These are phyloP conservation scores for Quercus parvula DNA, from an alignment of 306 rosid genomes.

Conservation along the genomic window DNA sequence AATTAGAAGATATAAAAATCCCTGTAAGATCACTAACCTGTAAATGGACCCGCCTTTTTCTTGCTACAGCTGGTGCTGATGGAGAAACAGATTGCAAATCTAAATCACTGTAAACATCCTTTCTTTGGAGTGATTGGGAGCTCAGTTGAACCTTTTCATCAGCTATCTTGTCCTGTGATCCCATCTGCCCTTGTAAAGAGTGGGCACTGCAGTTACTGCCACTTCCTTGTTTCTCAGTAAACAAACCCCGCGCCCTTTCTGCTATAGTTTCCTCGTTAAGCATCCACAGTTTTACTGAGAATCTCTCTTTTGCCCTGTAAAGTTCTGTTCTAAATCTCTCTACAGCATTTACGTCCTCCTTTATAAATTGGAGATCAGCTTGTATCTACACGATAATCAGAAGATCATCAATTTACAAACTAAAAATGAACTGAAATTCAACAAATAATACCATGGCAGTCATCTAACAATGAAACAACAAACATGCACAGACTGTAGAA, in stretches of 20 bases:
- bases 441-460: neutral
- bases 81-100: constrained; percentile 62
- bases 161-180: constrained; percentile 55
- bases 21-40: constrained; percentile 46
- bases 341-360: constrained; percentile 78
- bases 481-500: neutral
- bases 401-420: constrained; percentile 7
- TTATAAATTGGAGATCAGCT: constrained; percentile 81
- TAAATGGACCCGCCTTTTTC: constrained; percentile 83
- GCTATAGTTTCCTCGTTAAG: constrained; percentile 56
- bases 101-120: constrained; percentile 61
- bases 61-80: constrained; percentile 60
- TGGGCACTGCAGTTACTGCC: constrained; percentile 52
- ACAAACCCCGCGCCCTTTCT: constrained; percentile 60
- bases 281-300: constrained; percentile 53
- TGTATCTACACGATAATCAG: constrained; percentile 55
- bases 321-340: constrained; percentile 83
- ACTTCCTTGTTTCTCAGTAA: constrained; percentile 49
- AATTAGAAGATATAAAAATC: constrained; percentile 2
- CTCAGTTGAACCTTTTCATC: constrained; percentile 59
- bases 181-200: constrained; percentile 52
- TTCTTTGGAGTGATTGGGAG: constrained; percentile 53
- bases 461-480: neutral
- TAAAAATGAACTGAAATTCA: neutral
- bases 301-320: constrained; percentile 58